Base-by-base conservation (phyloP, 352 stramenopile species). In the Globisporangium canariense region DNA sequence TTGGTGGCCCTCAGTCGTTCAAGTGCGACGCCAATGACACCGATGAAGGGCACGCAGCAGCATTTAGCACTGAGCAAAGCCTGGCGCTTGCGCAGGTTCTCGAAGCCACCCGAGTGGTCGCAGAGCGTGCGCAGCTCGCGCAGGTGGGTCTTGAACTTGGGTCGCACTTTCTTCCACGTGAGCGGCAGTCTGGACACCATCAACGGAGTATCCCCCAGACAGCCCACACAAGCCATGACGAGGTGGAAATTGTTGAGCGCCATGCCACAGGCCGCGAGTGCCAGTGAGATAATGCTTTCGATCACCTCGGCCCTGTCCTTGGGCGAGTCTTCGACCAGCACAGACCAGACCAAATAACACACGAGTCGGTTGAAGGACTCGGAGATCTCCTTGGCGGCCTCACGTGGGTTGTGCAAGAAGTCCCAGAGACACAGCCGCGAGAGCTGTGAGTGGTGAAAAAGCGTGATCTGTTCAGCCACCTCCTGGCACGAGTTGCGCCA, bases 141-240 rank as follows among this genome's bases (percentile, higher is more conserved):
- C 11, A 93, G 64, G 13, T 87, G 80, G 2, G 73, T 77, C 62
- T 91, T 93, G 66, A 79, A 81, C 60, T 88, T 90, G 28, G 73
- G 55, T 2, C 78, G 78, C 54, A 91, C 84, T 46, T 78, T 78
- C 65, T 91, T 91, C 81, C 84, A 93, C 11, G 84, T 91, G 4
- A 72, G 62, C 9, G 84, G 84, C 46, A 93, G 64, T 22, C 84
- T 71, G 8, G 80, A 86, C 49, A 71, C 73, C 81, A 93, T 93
- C 13, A 93, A 73, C 3, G 84, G 80, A 13, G 66, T 82, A 61
- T 91, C 84, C 18, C 84, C 84, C 0, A 93, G 66, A 49, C 84
- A 90, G 5, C 84, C 84, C 0, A 93, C 80, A 28, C 84, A 91
- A 9, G 76, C 80, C 84, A 93, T 91, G 20, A 90, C 79, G n/a